phyloP scores from a whole-genome alignment of 2,329 filamentous ascomycete genomes.

The Colletotrichum sp. region DNA sequence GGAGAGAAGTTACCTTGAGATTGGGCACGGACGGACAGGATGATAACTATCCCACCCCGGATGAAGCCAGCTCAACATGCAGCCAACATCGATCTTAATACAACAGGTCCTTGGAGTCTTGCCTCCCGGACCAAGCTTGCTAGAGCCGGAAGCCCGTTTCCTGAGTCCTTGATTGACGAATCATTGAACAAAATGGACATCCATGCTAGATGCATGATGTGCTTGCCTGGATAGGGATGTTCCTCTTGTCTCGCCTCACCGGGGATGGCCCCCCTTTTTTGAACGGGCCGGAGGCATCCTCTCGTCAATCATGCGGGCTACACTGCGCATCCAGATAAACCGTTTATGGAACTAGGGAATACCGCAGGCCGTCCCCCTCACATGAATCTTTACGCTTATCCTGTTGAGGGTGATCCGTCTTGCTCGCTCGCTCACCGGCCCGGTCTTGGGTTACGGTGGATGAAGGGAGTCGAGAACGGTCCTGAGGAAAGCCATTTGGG shows the following conservation, averaged over 20 bases:
- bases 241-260: conserved; percentile 1
- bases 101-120: not conserved
- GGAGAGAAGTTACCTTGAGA: not conserved
- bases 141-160: conserved; percentile 10
- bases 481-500: not conserved
- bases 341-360: conserved; percentile 13
- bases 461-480: not conserved
- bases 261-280: not conserved
- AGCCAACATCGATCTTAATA: conserved; percentile 32
- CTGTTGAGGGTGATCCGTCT: not conserved
- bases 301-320: not conserved
- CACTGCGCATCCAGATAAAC: not conserved
- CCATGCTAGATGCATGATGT: not conserved
- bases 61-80: conserved; percentile 25
- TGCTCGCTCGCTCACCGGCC: not conserved
- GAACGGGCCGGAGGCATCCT: not conserved
- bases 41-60: not conserved
- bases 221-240: not conserved
- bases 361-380: conserved; percentile 27
- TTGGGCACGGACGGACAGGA: not conserved
- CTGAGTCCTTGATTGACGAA: conserved; percentile 3
- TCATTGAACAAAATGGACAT: not conserved
- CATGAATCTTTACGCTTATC: conserved; percentile 20
- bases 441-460: not conserved
- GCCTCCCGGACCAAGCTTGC: not conserved